Conservation (phyloP, 768 basidiomycete genomes). For the Russula earlei region DNA sequence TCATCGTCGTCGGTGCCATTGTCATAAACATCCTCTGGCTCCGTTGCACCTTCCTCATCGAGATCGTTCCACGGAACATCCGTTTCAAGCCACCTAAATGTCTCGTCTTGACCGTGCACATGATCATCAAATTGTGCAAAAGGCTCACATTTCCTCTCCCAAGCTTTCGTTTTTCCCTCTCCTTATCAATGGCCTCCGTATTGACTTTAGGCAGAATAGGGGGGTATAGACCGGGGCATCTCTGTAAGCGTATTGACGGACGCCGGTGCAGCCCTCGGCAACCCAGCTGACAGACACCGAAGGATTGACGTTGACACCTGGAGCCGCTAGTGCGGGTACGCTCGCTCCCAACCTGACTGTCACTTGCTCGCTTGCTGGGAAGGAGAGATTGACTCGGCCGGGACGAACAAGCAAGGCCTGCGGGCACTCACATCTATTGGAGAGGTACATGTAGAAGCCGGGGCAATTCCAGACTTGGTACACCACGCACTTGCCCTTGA, state of each 20-base stretch:
- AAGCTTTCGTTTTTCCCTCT: too few relatives aligned
- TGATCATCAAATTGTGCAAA: background rate
- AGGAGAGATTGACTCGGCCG: background rate
- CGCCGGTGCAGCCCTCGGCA: background rate
- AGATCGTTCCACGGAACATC: constrained; percentile 9
- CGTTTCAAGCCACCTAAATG: constrained; percentile 8
- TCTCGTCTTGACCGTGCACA: background rate
- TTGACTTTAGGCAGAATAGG: background rate
- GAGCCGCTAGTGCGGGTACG: background rate
- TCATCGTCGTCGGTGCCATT: background rate
- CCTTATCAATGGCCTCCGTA: too few relatives aligned
- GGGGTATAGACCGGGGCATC: background rate
- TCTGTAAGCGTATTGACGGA: constrained; percentile 1
- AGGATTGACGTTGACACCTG: background rate
- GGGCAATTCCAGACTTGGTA: background rate
- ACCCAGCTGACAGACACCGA: background rate
- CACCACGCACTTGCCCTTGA: background rate
- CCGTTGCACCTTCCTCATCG: constrained; percentile 4
- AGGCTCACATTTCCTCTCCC: constrained; percentile 1
- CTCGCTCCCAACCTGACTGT: background rate
- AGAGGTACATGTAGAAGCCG: constrained; percentile 11
- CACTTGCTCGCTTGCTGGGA: background rate
- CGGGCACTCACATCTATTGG: background rate
- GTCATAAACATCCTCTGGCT: background rate
- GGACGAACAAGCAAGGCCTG: background rate